A percentile compares a stretch with the other conserved stretches of the same genome.
Conservation (phyloP, 805 yeast genomes). For the Saccharomycopsis sp. region DNA sequence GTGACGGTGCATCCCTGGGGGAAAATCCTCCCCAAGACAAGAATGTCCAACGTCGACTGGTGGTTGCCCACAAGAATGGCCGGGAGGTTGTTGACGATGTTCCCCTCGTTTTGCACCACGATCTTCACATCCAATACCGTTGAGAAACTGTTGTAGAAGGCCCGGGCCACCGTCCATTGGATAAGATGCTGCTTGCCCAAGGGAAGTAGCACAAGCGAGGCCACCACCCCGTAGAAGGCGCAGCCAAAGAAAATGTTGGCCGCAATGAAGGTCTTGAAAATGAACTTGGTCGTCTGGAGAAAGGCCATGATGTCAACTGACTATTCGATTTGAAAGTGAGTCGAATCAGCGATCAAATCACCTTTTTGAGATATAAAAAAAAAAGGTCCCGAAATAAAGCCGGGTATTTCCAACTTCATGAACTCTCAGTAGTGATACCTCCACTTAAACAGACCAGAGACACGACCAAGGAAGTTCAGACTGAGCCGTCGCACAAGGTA, state of each 20-base stretch:
- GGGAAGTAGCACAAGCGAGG: conserved; percentile 57
- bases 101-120: conserved; percentile 56
- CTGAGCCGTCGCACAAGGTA: too few relatives aligned
- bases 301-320: conserved; percentile 22
- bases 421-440: too few relatives aligned
- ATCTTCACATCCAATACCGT: conserved; percentile 60
- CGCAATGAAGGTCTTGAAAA: conserved; percentile 46
- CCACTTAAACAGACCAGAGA: too few relatives aligned
- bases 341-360: too few relatives aligned
- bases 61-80: conserved; percentile 82
- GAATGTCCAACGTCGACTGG: conserved; percentile 81
- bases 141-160: conserved; percentile 58
- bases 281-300: conserved; percentile 38
- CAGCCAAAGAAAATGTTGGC: conserved; percentile 45
- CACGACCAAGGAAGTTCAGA: too few relatives aligned
- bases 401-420: too few relatives aligned
- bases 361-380: too few relatives aligned
- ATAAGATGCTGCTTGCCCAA: conserved; percentile 71
- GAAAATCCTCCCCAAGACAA: conserved; percentile 72
- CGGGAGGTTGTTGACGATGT: conserved; percentile 44
- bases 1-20: conserved; percentile 88
- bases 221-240: conserved; percentile 69
- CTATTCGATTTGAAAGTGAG: too few relatives aligned
- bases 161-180: conserved; percentile 85
- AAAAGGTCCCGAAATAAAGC: too few relatives aligned